phyloP scores from a whole-genome alignment of 1,139 yeast species.

The Pneumocystis oryctolagi region DNA sequence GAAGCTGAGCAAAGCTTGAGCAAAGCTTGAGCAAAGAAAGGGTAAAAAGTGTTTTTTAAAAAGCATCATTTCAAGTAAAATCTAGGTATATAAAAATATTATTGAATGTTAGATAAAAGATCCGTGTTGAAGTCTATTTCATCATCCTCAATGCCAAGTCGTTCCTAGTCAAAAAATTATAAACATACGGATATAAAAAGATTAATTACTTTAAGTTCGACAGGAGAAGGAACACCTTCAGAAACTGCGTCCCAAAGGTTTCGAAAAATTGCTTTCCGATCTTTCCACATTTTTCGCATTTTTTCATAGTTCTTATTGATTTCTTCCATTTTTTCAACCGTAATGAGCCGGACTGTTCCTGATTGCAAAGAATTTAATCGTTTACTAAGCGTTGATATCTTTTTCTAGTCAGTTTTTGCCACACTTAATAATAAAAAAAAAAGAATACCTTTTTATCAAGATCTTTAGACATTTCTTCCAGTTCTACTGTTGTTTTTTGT shows the following conservation, averaged over 20 bases:
- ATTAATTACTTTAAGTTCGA: neutral
- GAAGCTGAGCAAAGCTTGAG: too few relatives aligned
- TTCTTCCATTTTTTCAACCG: neutral
- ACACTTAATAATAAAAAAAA: neutral
- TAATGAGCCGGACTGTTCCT: neutral
- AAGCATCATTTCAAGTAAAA: too few relatives aligned
- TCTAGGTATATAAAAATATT: neutral
- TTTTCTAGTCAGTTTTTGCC: neutral
- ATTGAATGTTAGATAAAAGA: neutral
- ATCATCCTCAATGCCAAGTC: neutral
- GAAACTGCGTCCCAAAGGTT: neutral
- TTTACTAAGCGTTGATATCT: neutral
- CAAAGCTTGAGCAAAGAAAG: too few relatives aligned
- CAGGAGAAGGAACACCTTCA: neutral
- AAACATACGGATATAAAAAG: neutral
- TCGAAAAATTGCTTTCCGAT: neutral
- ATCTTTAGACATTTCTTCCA: slow-evolving; percentile 3
- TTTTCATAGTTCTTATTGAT: neutral
- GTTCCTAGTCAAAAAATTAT: neutral
- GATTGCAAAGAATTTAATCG: neutral
- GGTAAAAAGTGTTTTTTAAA: too few relatives aligned
- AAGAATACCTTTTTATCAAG: slow-evolving; percentile 4
- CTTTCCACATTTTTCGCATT: neutral
- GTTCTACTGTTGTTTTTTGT: slow-evolving; percentile 2
- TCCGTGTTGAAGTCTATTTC: neutral